Conservation (phyloP, 164 flowering plant species). For the Hamamelis virginiana region DNA sequence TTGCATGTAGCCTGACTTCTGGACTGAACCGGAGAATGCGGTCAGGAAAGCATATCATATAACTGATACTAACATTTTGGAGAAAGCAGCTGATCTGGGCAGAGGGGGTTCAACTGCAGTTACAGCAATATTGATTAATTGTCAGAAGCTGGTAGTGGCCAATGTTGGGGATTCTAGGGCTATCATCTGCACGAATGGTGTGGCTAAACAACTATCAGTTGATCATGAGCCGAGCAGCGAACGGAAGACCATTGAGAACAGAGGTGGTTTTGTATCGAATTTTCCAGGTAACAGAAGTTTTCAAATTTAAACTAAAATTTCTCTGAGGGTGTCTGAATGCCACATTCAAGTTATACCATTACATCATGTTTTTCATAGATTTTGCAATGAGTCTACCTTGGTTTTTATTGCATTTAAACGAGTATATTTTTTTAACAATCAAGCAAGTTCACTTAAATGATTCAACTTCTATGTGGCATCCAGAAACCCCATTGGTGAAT, state of each 20-base stretch:
- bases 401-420: background rate
- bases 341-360: background rate
- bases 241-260: slow-evolving; percentile 54
- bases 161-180: slow-evolving; percentile 96
- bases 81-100: slow-evolving; percentile 68
- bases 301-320: background rate
- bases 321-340: background rate
- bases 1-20: slow-evolving; percentile 66
- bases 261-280: slow-evolving; percentile 88
- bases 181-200: slow-evolving; percentile 69
- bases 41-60: slow-evolving; percentile 61
- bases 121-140: slow-evolving; percentile 83
- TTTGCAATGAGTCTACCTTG: background rate
- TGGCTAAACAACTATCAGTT: slow-evolving; percentile 76
- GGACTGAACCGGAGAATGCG: slow-evolving; percentile 73
- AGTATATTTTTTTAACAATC: too few species aligned
- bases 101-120: slow-evolving; percentile 97
- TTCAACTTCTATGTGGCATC: too few species aligned
- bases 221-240: slow-evolving; percentile 90
- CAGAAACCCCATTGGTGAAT: too few species aligned
- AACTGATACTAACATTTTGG: slow-evolving; percentile 70
- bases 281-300: slow-evolving; percentile 59
- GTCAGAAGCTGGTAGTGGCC: slow-evolving; percentile 75
- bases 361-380: background rate
- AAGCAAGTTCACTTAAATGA: too few species aligned